Evolutionary conservation across 2,329 filamentous ascomycete species (phyloP).

Genomic region (Xylariales sp.): DNA sequence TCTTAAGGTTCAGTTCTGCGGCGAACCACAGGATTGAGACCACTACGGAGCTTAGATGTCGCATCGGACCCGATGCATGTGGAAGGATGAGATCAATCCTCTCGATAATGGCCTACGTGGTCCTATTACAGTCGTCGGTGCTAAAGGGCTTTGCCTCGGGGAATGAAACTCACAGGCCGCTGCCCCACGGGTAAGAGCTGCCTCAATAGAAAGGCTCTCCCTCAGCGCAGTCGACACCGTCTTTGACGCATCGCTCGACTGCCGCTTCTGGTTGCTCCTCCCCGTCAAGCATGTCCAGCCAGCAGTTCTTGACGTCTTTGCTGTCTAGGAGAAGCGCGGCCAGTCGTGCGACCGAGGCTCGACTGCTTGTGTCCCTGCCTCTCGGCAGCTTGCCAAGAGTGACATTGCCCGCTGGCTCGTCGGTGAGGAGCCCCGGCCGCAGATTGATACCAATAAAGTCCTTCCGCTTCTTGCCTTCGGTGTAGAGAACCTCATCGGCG

Average conservation of each 20-base stretch:
- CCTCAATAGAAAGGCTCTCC: conserved; percentile 42
- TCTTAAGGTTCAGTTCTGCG: no score
- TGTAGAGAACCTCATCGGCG: conserved; percentile 53
- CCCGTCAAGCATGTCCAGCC: conserved; percentile 53
- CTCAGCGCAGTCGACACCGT: conserved; percentile 47
- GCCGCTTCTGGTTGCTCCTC: conserved; percentile 42
- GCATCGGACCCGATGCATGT: no score
- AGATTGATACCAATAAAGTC: conserved; percentile 47
- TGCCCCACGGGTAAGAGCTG: no score
- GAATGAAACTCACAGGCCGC: no score
- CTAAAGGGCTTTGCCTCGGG: no score
- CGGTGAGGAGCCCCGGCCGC: conserved; percentile 46
- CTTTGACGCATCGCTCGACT: conserved; percentile 43
- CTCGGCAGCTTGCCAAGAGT: conserved; percentile 41
- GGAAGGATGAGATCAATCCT: no score
- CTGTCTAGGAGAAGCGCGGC: conserved; percentile 51
- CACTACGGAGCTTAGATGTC: no score
- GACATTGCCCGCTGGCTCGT: conserved; percentile 44
- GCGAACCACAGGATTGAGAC: no score
- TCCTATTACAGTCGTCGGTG: no score
- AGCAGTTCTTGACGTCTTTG: conserved; percentile 41
- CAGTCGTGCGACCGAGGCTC: conserved; percentile 56
- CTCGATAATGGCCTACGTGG: no score
- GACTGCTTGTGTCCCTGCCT: conserved; percentile 38
- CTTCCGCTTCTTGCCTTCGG: conserved; percentile 35